Base-by-base conservation (phyloP, 2,329 filamentous ascomycete genomes). In the Hypoxylon sp. region DNA sequence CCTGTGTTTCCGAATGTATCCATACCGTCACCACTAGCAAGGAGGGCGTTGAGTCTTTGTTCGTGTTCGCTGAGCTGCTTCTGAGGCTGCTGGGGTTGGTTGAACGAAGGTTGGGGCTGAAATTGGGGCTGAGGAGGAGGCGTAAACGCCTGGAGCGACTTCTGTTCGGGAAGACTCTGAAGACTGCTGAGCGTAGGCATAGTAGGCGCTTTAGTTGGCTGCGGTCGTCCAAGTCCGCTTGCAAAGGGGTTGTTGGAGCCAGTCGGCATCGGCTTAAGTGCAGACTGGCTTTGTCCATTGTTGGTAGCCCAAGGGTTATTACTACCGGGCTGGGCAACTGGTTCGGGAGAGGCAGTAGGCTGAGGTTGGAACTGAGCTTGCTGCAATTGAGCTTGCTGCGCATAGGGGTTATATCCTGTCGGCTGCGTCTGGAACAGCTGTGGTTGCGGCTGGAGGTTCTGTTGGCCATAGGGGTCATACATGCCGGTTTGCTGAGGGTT, bases 241-340 rank as follows among this genome's bases (percentile, higher is more conserved):
- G 95, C 94, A 74, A 99, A 99, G 2, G 95, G 95, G 76, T 99
- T 99, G 82, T 99, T 99, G 15, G 95, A 98, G 49, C 95, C 95
- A 2, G 95, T 99, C 3, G 92, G 90, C 75, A 93, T 91, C 4
- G 93, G 91, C 75, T 91, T 89, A 67, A 97, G 79, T 1, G 89
- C 79, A 54, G 91, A 85, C 52, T 88, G 82, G 46, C 80, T 76
- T 62, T 86, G 82, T 67, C 85, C 85, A 67, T 83, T 84, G 70
- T 82, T 85, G 26, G 84, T 85, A 22, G 92, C 91, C 92, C 94
- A 99, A 0, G 95, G 95, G 76, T 99, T 99, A 81, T 98, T 96
- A 77, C 88, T 96, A 34, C 93, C 94, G 22, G 94, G 83, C 66
- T 92, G 90, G 19, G 89, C 82, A 19, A 86, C 83, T 51, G 86